Base-by-base conservation (phyloP, 2,329 filamentous ascomycete genomes). In the Penicillium sp. region DNA sequence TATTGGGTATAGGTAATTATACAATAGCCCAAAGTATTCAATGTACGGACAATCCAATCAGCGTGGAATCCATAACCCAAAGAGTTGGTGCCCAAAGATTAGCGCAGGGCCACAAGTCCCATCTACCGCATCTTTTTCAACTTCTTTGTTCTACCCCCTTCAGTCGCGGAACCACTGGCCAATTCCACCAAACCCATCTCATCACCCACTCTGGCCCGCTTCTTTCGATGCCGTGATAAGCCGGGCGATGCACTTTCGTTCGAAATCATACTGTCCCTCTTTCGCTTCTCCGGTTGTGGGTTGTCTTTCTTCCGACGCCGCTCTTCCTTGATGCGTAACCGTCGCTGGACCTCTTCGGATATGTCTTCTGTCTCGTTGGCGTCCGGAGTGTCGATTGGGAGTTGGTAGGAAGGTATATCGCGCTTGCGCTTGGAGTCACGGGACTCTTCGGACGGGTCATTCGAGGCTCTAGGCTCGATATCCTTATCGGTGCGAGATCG, bases 331-430 rank as follows among this genome's bases (percentile, higher is more conserved):
- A 78, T 75, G 46, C 69, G 71, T 35, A 80, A 55, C n/a, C 77
- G 69, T 19, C 74, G 72, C 53, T 78, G 76, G 0, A 81, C 79
- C 48, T 79, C 78, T 11, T 69, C 74, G 3, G 77, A 78, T 47
- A 80, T 80, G 57, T 80, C 77, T 52, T 80, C 77, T 25, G 72
- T 74, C 39, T 76, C 73, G 16, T 72, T 47, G n/a, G 69, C 63
- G 0, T 66, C 59, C 11, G 44, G 39, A 4, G 21, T 14, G 5
- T 44, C 21, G 25, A 29, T n/a, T 23, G 26, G 26, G 25, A 4
- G 26, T 31, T 63, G 52, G 23, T 66, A 64, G 4, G 47, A 37
- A 8, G 11, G 19, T 21, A 23, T 46, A 26, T 60, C 55, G 14
- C 59, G 50, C 37, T 44, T 43, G 29, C 59, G 62, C 55, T 65